phyloP scores from a whole-genome alignment of 2,329 filamentous ascomycete species.

The Neopestalotiopsis sp. region DNA sequence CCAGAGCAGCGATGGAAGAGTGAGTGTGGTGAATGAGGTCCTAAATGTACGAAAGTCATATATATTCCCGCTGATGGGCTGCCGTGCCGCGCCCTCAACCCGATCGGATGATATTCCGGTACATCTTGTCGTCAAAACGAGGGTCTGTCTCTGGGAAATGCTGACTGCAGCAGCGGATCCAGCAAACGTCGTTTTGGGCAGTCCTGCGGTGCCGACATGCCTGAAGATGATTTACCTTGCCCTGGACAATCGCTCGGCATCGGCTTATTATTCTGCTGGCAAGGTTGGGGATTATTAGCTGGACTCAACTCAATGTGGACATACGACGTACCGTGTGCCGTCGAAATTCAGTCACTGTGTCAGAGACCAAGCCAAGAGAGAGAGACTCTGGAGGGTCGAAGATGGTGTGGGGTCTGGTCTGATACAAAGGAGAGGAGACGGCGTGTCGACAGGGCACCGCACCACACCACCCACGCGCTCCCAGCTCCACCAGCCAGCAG shows the following conservation, averaged over 20 bases:
- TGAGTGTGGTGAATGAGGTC: too few species aligned
- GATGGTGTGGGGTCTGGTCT: not conserved
- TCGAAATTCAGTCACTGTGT: not conserved
- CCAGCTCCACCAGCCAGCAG: not conserved
- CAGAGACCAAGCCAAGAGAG: not conserved
- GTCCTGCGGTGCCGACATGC: not conserved
- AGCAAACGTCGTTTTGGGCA: not conserved
- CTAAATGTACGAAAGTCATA: too few species aligned
- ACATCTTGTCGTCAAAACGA: too few species aligned
- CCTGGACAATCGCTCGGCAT: not conserved
- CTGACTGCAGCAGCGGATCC: too few species aligned
- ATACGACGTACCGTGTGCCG: not conserved
- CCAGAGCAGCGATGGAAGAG: not conserved
- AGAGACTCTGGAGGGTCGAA: not conserved
- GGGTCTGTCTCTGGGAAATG: too few species aligned
- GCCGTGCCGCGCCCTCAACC: too few species aligned
- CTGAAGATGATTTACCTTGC: not conserved
- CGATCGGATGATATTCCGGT: too few species aligned
- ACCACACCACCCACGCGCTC: not conserved
- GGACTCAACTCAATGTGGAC: not conserved
- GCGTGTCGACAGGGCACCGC: constrained; percentile 1
- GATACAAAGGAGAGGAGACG: not conserved
- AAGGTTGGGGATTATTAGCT: too few species aligned
- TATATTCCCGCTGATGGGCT: too few species aligned
- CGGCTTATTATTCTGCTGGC: not conserved